Evolutionary conservation across 257 asterid genomes (phyloP).

Genomic region (Catharanthus roseus): DNA sequence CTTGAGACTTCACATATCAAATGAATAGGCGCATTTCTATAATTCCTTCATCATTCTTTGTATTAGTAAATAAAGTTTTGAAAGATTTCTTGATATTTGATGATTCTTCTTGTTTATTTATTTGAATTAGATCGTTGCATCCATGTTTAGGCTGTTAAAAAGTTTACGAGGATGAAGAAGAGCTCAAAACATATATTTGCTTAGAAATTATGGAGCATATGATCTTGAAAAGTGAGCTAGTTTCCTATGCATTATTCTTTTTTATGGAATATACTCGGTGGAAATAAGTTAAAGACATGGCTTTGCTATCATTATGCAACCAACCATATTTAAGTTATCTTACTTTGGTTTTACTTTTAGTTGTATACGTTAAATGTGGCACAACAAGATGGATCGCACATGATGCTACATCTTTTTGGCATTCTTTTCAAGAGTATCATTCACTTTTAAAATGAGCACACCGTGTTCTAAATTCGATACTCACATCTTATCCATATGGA

Average conservation of each 20-base stretch:
- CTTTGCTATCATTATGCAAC: conserved; percentile 1
- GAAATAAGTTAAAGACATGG: conserved; percentile 5
- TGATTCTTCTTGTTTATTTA: neutral
- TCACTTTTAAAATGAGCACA: neutral
- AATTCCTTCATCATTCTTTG: neutral
- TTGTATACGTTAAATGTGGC: neutral
- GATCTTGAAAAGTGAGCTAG: conserved; percentile 65
- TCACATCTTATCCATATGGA: neutral
- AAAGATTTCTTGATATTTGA: neutral
- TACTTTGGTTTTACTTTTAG: neutral
- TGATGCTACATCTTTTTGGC: neutral
- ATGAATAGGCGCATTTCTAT: neutral
- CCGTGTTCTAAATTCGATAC: neutral
- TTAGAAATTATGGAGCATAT: conserved; percentile 70
- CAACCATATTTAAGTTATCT: neutral
- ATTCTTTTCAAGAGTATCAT: no score
- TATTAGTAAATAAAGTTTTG: neutral
- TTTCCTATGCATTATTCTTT: conserved; percentile 19
- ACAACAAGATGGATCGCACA: neutral
- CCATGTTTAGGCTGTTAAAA: conserved; percentile 49
- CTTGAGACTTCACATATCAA: neutral
- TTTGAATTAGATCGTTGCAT: conserved; percentile 16
- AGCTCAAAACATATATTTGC: conserved; percentile 70
- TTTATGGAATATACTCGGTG: conserved; percentile 13
- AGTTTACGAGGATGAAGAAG: conserved; percentile 80